A percentile compares a stretch with the other conserved stretches of the same genome.
These are phyloP conservation scores for Lasiodiplodia gonubiensis DNA, from an alignment of 2,329 filamentous ascomycete species.

Conservation along the genomic window DNA sequence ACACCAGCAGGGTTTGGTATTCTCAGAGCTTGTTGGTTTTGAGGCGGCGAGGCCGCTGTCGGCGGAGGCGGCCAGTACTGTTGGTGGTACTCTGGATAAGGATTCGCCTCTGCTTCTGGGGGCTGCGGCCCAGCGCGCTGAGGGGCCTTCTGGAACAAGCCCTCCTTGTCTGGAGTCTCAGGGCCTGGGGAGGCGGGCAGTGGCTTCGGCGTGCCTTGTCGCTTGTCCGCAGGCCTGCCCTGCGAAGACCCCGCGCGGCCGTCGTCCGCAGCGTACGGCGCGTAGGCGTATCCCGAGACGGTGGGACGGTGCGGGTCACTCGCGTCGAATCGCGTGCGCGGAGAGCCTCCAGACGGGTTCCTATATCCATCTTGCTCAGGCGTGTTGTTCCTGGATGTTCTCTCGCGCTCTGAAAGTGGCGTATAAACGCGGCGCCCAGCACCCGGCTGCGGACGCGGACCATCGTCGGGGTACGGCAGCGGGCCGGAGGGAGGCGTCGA, in stretches of 20 bases:
- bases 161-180: constrained; percentile 75
- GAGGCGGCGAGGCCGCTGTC: constrained; percentile 33
- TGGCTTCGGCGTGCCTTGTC: constrained; percentile 82
- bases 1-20: constrained; percentile 61
- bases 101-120: constrained; percentile 53
- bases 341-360: constrained; percentile 39
- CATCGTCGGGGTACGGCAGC: constrained; percentile 55
- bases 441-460: constrained; percentile 37
- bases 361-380: constrained; percentile 40
- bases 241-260: constrained; percentile 42
- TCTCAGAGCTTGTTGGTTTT: constrained; percentile 48
- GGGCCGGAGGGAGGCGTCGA: constrained; percentile 56
- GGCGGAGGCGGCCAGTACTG: constrained; percentile 64
- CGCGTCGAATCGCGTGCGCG: constrained; percentile 53
- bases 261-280: constrained; percentile 39
- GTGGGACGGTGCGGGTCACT: constrained; percentile 57
- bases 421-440: constrained; percentile 40
- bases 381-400: constrained; percentile 42
- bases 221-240: constrained; percentile 74
- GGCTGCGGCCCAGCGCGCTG: constrained; percentile 41
- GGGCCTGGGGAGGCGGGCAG: constrained; percentile 82
- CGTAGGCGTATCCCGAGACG: constrained; percentile 51
- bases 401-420: constrained; percentile 45
- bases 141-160: constrained; percentile 73
- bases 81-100: constrained; percentile 62